Percentiles rank a stretch among this genome's conserved stretches.
Evolutionary conservation across 2,329 filamentous ascomycete species (phyloP).

Genomic region (Penicillium expansum): DNA sequence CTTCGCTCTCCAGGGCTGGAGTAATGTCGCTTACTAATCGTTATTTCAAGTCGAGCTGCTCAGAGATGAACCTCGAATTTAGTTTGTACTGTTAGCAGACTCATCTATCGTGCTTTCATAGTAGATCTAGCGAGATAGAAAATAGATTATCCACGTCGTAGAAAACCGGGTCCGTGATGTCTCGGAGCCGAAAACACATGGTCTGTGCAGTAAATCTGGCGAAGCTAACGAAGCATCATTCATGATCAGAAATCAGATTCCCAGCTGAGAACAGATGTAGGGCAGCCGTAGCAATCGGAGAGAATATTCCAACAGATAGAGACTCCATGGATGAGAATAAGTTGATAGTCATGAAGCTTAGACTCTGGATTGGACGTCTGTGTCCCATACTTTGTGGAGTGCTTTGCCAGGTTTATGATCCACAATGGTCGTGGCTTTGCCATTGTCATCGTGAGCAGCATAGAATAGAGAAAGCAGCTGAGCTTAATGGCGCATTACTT

Average conservation of each 20-base stretch:
- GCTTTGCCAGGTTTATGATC: not conserved
- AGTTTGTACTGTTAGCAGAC: rapidly evolving
- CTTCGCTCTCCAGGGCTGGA: not conserved
- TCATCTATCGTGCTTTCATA: not conserved
- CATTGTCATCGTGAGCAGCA: not conserved
- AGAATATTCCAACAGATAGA: not conserved
- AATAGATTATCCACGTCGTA: not conserved
- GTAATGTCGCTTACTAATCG: not conserved
- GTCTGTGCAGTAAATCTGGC: not conserved
- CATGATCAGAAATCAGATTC: no score
- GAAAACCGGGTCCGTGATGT: not conserved
- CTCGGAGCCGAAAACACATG: not conserved
- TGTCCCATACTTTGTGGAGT: not conserved
- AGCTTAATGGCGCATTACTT: not conserved
- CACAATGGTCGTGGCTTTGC: not conserved
- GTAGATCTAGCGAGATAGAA: not conserved
- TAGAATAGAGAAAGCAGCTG: not conserved
- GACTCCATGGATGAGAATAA: not conserved
- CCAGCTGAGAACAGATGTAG: not conserved
- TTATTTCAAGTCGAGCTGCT: not conserved
- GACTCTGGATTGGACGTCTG: not conserved
- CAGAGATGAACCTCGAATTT: not conserved
- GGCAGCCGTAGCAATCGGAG: no score
- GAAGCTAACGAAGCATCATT: not conserved
- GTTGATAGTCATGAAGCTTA: not conserved